Percentiles rank a stretch among this genome's conserved stretches.
Evolutionary conservation across 140 eudicot genomes (phyloP).

Genomic region (Anethum foeniculum): DNA sequence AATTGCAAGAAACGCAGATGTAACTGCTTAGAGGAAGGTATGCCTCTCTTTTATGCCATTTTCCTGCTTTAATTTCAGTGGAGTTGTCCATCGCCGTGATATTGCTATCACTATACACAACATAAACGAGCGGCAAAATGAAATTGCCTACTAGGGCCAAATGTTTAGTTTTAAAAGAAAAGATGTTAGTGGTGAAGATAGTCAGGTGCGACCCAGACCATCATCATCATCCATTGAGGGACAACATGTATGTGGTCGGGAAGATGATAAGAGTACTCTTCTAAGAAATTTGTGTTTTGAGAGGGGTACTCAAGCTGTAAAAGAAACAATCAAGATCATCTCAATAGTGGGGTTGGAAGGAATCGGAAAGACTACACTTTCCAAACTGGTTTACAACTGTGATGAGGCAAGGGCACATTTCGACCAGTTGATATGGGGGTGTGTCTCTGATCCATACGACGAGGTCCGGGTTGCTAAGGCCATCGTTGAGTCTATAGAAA

Average conservation of each 20-base stretch:
- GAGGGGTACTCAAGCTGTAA: neutral
- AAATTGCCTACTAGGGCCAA: neutral
- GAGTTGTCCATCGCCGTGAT: constrained; percentile 23
- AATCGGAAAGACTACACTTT: constrained; percentile 51
- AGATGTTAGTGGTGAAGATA: neutral
- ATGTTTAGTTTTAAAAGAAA: constrained; percentile 7
- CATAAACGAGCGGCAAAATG: constrained; percentile 9
- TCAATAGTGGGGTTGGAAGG: constrained; percentile 49
- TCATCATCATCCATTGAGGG: constrained; percentile 11
- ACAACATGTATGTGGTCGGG: constrained; percentile 23
- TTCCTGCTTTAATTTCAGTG: constrained; percentile 17
- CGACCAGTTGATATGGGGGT: constrained; percentile 29
- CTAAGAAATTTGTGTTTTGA: constrained; percentile 18
- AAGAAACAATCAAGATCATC: constrained; percentile 8
- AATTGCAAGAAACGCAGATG: neutral
- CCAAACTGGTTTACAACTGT: constrained; percentile 27
- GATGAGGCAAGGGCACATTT: constrained; percentile 15
- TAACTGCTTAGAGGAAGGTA: constrained; percentile 16
- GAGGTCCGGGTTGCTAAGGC: constrained; percentile 22
- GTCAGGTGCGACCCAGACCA: neutral
- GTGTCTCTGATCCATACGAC: constrained; percentile 36
- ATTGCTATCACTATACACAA: constrained; percentile 25
- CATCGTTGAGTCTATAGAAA: constrained; percentile 20
- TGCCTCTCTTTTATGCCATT: neutral
- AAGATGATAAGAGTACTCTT: constrained; percentile 18